phyloP scores from a whole-genome alignment of 2,329 filamentous ascomycete genomes.

The Geosmithia morbida region DNA sequence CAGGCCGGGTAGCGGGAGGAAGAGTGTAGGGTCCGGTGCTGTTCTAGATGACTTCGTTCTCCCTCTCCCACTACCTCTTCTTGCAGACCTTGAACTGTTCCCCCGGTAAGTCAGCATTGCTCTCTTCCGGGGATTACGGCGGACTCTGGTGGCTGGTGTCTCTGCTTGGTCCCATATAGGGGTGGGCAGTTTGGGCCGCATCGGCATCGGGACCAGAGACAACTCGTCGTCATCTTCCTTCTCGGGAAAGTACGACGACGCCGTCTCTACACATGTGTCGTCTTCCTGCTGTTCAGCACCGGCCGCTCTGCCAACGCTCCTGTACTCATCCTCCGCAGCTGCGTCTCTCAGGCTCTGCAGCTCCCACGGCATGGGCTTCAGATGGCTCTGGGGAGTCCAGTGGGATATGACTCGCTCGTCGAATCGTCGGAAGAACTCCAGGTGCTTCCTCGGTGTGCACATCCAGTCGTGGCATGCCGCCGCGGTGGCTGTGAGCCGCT shows the following conservation, averaged over 20 bases:
- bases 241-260: no score
- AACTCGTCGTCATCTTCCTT: no score
- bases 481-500: constrained; percentile 13
- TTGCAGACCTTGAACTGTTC: not conserved
- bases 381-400: constrained; percentile 9
- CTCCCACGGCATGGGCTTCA: constrained; percentile 1
- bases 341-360: not conserved
- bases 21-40: constrained; percentile 5
- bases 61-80: not conserved
- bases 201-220: no score
- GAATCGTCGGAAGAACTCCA: constrained; percentile 15
- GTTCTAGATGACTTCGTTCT: constrained; percentile 5
- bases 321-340: not conserved
- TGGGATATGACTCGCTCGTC: constrained; percentile 12
- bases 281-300: not conserved
- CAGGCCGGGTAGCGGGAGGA: constrained; percentile 10
- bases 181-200: no score
- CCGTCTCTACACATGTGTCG: not conserved
- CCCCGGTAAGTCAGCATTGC: no score
- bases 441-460: constrained; percentile 14
- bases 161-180: no score
- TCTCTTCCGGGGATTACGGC: no score
- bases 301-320: not conserved
- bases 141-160: no score
- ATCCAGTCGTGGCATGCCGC: constrained; percentile 19